phyloP scores from a whole-genome alignment of 2,329 filamentous ascomycete genomes.

The Ilyonectria destructans region DNA sequence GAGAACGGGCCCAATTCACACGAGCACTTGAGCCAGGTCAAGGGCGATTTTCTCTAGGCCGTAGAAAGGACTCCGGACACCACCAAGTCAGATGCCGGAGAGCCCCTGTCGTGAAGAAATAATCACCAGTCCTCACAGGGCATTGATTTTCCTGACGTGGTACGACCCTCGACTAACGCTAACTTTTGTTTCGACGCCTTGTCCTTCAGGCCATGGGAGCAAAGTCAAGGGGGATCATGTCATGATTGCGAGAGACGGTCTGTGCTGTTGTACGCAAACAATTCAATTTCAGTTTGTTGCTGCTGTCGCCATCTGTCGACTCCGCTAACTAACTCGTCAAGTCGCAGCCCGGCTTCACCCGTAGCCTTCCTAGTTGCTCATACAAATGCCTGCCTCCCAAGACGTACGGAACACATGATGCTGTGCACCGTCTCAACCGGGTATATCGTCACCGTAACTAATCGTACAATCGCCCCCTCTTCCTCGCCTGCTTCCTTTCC shows the following conservation, averaged over 20 bases:
- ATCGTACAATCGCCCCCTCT: conserved; percentile 41
- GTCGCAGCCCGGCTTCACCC: conserved; percentile 28
- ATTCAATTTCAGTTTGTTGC: conserved; percentile 30
- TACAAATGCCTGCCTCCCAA: conserved; percentile 26
- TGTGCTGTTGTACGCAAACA: conserved; percentile 3
- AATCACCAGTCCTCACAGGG: not conserved
- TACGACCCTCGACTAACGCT: not conserved
- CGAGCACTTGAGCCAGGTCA: not conserved
- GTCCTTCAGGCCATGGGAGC: not conserved
- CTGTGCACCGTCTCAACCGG: conserved; percentile 40
- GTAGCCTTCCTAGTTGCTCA: conserved; percentile 21
- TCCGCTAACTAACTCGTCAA: conserved; percentile 15
- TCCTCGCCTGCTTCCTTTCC: not conserved
- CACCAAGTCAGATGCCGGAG: conserved; percentile 2
- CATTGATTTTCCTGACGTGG: not conserved
- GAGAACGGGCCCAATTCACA: not conserved
- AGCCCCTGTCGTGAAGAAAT: not conserved
- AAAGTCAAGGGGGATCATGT: not conserved
- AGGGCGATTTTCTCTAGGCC: not conserved
- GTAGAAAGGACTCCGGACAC: not conserved
- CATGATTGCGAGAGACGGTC: not conserved
- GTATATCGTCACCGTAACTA: conserved; percentile 51
- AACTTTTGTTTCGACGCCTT: not conserved
- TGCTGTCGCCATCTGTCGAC: conserved; percentile 24
- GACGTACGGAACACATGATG: conserved; percentile 35